Evolutionary conservation across 2,329 filamentous ascomycete genomes (phyloP), one percentile per base, ranked within the genome.

Genomic region (Hypomyces rosellus): DNA sequence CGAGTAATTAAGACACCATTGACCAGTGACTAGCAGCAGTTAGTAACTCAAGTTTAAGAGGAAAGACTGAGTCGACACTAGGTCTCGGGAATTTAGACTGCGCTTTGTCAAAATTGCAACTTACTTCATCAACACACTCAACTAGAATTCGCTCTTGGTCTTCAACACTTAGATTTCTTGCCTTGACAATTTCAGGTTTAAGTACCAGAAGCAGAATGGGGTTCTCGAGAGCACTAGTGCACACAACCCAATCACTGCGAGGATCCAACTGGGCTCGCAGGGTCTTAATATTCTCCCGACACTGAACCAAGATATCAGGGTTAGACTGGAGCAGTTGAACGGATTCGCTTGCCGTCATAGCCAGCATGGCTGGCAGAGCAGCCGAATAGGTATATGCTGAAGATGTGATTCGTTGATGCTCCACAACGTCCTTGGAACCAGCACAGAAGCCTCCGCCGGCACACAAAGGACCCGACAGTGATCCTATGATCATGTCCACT

Each of bases 401-500:
- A 4, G 92, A 89, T 8, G 88, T 89, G 62, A 99, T 91, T 58
- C 93, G 90, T 71, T 99, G 93, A 65, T 99, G 93, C 67, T 95
- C 89, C 15, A 97, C 88, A 15, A 97, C 91, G 64, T 96, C 93
- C 57, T 85, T 85, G 37, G 86, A 85, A 15, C 91, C 92, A 14
- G 92, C 91, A 66, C 93, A 99, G 75, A 99, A 99, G 14, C 93
- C 93, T 59, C 95, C 93, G 49, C 91, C 92, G 9, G 89, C 90
- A 63, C 92, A 93, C 36, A 99, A 77, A 14, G 91, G 87, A 2
- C 93, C 92, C 12, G 92, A 85, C 42, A 99, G 81, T 34, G 89
- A 95, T 40, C 95, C 93, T 47, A 97, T 81, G 58, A 99, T 92
- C 90, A 99, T 96, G 72, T 99, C 93, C 45, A 99, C 85, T 64